Base-by-base conservation (phyloP, 208 protist genomes). In the Ichthyophonus hoferi region DNA sequence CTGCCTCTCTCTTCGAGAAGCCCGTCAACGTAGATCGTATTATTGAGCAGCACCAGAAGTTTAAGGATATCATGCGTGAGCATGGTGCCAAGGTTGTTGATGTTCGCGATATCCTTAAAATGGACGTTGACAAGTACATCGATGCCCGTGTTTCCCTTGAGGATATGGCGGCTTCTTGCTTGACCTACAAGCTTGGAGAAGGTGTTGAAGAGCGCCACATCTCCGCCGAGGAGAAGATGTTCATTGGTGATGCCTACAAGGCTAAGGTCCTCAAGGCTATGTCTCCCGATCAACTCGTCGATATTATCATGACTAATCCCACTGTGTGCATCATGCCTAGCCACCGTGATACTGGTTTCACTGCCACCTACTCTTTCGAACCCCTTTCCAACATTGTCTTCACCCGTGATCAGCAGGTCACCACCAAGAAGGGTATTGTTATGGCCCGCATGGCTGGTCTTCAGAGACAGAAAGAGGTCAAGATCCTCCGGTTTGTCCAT, bases 371-470 rank as follows among this genome's bases (percentile, higher is more conserved):
- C 7, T 7, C 17, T 12, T 83, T 92, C 67, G 58, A 91, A 33
- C 94, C 94, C 41, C 76, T 94, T 0, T 87, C 86, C 0, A 96
- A 96, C 84, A 67, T 96, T 31, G 93, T 95, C 39, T 96, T 96
- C 82, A 94, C 90, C 42, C 67, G 95, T 34, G 95, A 96, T 86
- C 95, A 97, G 92, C 92, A 95, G 77, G 96, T 96, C 79, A 93
- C 93, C 0, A 96, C 95, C 14, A 58, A 77, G 35, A 87, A 87
- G 40, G 81, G 81, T 85, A 83, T 96, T 1, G 93, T 96, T 1
- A 88, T 96, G 41, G 85, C 79, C 7, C 81, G 58, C 37, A 79
- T 96, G 37, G 88, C 83, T 37, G 92, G 91, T 38, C 37, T 76
- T 37, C 94, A 96, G 83, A 37, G 95, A 37, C 1, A 78, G 40